Percentiles rank a stretch among this genome's conserved stretches.
Evolutionary conservation across 768 basidiomycete genomes (phyloP).

Genomic region (Russula lepida): DNA sequence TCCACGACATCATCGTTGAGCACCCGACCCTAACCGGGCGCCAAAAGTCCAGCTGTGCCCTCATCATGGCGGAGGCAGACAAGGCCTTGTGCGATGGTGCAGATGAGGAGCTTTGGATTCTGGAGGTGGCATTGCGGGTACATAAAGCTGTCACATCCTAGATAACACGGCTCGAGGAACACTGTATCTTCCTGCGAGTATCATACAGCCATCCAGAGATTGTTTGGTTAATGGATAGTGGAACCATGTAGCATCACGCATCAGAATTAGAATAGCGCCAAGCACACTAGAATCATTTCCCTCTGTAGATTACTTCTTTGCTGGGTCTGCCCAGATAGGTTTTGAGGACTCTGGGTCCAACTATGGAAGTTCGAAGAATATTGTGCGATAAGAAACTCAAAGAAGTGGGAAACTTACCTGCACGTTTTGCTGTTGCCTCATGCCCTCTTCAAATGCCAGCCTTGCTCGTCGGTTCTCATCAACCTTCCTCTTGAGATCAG

Average conservation of each 20-base stretch:
- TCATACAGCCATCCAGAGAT: background rate
- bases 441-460: constrained; percentile 28
- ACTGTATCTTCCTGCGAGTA: background rate
- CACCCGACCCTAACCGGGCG: constrained; percentile 73
- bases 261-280: background rate
- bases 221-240: background rate
- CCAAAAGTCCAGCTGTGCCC: constrained; percentile 72
- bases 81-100: constrained; percentile 94
- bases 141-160: constrained; percentile 46
- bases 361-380: constrained; percentile 18
- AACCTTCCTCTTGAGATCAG: constrained; percentile 31
- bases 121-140: constrained; percentile 79
- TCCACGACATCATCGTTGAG: constrained; percentile 84
- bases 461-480: constrained; percentile 32
- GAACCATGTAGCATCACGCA: background rate
- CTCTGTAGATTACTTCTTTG: background rate
- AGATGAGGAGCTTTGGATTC: constrained; percentile 92
- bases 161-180: background rate
- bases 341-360: constrained; percentile 31
- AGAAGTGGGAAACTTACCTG: constrained; percentile 23
- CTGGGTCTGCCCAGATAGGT: constrained; percentile 30
- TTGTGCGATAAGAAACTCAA: background rate
- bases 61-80: constrained; percentile 90
- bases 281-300: background rate
- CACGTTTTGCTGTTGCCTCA: constrained; percentile 24